Conservation (phyloP, 768 basidiomycete species). For the Serpula lacrymans region DNA sequence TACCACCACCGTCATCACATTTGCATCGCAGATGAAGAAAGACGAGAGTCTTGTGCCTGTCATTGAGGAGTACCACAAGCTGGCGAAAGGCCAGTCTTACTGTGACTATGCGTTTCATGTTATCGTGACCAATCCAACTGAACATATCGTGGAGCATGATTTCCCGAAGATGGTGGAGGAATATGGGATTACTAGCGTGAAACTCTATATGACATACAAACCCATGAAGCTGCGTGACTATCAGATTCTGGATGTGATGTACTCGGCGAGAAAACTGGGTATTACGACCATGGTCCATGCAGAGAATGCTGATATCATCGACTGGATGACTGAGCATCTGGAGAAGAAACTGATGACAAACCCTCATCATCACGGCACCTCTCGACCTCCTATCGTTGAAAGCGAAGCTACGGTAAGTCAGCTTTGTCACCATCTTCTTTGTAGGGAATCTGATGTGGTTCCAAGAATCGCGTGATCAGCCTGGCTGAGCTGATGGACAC, state of each 20-base stretch:
- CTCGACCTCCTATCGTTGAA: slow-evolving; percentile 16
- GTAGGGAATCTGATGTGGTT: not conserved
- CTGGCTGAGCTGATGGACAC: slow-evolving; percentile 17
- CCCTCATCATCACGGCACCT: slow-evolving; percentile 14
- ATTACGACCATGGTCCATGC: slow-evolving; percentile 17
- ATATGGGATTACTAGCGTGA: slow-evolving; percentile 30
- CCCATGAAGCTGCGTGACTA: slow-evolving; percentile 28
- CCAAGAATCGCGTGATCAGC: slow-evolving; percentile 9
- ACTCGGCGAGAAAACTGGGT: slow-evolving; percentile 19
- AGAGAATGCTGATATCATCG: slow-evolving; percentile 14
- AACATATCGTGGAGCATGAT: slow-evolving; percentile 28
- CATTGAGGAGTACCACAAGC: slow-evolving; percentile 29
- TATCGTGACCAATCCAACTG: slow-evolving; percentile 31
- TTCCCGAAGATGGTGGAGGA: slow-evolving; percentile 28
- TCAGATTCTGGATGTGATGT: slow-evolving; percentile 30
- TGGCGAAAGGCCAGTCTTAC: slow-evolving; percentile 23
- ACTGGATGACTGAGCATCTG: slow-evolving; percentile 16
- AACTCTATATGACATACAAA: slow-evolving; percentile 35
- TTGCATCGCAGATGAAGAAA: slow-evolving; percentile 26
- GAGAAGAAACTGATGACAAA: slow-evolving; percentile 14
- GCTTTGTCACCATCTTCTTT: not conserved
- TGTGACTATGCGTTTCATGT: slow-evolving; percentile 32
- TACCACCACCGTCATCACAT: slow-evolving; percentile 33
- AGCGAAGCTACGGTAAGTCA: slow-evolving; percentile 11
- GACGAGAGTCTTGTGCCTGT: slow-evolving; percentile 20